Conservation (phyloP, 768 basidiomycete genomes). For the Termitomyces bulborhizus region DNA sequence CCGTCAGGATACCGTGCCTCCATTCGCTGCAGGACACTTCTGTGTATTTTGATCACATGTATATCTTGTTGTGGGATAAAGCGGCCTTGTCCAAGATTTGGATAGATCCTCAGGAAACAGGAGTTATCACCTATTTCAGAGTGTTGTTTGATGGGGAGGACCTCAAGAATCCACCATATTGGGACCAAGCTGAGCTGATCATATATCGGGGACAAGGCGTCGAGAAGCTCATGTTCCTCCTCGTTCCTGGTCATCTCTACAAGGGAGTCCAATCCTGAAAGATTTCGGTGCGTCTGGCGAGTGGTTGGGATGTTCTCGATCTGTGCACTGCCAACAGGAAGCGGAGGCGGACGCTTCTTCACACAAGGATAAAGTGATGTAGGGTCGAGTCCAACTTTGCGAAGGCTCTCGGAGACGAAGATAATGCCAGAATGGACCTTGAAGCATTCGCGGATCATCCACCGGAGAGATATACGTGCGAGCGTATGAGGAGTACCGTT, state of each 20-base stretch:
- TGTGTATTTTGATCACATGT: constrained; percentile 40
- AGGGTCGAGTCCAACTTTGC: constrained; percentile 44
- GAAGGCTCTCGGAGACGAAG: constrained; percentile 43
- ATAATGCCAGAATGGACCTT: constrained; percentile 53
- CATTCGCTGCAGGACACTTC: constrained; percentile 48
- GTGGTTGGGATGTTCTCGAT: constrained; percentile 18
- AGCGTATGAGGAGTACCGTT: constrained; percentile 43
- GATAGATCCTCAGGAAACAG: constrained; percentile 31
- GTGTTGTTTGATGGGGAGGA: constrained; percentile 36
- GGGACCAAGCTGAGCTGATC: constrained; percentile 47
- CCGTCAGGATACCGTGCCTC: constrained; percentile 38
- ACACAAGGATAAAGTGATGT: constrained; percentile 38
- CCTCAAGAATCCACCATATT: constrained; percentile 68
- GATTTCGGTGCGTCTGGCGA: neutral
- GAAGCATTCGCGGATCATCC: constrained; percentile 76
- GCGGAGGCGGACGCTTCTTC: constrained; percentile 28
- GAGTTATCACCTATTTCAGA: constrained; percentile 31
- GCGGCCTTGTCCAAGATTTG: constrained; percentile 30
- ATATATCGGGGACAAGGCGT: constrained; percentile 49
- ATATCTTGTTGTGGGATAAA: constrained; percentile 36
- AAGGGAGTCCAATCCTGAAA: constrained; percentile 9
- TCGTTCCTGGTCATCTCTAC: constrained; percentile 27
- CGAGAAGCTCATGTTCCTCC: constrained; percentile 59
- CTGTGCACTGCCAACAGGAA: constrained; percentile 17
- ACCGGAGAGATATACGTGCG: constrained; percentile 49